Evolutionary conservation across 805 yeast species (phyloP).

Genomic region (Myxozyma lipomycoides): DNA sequence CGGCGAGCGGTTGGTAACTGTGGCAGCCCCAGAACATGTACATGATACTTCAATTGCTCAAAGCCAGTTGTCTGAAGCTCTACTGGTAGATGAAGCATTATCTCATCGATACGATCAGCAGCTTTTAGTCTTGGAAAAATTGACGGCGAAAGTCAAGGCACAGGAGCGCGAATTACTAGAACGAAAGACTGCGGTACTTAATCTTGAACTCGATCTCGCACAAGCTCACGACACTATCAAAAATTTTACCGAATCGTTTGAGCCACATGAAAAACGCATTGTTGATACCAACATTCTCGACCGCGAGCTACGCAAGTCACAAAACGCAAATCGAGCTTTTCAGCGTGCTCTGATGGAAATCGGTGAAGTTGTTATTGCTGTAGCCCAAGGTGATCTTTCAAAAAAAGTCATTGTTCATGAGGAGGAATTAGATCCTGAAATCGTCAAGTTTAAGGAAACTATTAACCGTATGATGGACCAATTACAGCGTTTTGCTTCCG

Average conservation of each 20-base stretch:
- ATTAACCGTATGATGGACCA: constrained; percentile 89
- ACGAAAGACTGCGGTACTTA: constrained; percentile 17
- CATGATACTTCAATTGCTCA: no score
- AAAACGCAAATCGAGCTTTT: constrained; percentile 63
- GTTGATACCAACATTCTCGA: constrained; percentile 19
- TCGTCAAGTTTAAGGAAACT: constrained; percentile 71
- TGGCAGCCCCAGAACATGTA: background rate
- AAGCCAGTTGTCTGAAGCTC: background rate
- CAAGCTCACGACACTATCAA: constrained; percentile 24
- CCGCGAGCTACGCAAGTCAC: constrained; percentile 41
- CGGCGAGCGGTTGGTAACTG: background rate
- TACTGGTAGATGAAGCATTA: background rate
- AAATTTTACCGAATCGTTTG: constrained; percentile 23
- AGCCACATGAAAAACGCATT: constrained; percentile 21
- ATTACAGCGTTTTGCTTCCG: constrained; percentile 72
- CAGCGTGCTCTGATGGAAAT: constrained; percentile 62
- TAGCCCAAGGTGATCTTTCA: constrained; percentile 82
- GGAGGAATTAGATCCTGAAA: constrained; percentile 72
- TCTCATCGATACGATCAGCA: constrained; percentile 9
- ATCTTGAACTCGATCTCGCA: constrained; percentile 25
- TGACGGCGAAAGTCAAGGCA: constrained; percentile 20
- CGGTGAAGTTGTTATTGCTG: constrained; percentile 82
- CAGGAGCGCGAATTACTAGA: constrained; percentile 22
- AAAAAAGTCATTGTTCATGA: constrained; percentile 73
- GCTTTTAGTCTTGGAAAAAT: constrained; percentile 17